phyloP scores from a whole-genome alignment of 345 rosid genomes.

The Hevea brasiliensis region DNA sequence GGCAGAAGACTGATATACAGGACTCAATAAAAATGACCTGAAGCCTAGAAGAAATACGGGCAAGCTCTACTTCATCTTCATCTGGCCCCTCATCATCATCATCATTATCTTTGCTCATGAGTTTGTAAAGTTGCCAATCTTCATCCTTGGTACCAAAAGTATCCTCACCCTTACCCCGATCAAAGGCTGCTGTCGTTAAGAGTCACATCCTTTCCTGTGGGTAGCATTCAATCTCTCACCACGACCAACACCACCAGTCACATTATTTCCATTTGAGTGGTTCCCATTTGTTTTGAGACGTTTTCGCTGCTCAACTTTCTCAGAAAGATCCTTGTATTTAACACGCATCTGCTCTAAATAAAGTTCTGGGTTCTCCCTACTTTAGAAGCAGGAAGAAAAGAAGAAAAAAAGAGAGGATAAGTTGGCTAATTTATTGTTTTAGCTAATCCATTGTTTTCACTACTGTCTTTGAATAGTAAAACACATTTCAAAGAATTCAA shows the following conservation, averaged over 20 bases:
- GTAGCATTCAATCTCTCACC: constrained; percentile 98
- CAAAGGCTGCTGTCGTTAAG: constrained; percentile 92
- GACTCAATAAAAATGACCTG: constrained; percentile 42
- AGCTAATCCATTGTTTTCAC: no score
- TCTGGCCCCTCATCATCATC: constrained; percentile 74
- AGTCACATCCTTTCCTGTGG: constrained; percentile 95
- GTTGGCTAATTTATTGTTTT: neutral
- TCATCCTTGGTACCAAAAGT: constrained; percentile 90
- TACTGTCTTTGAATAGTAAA: neutral
- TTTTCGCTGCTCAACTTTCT: constrained; percentile 82
- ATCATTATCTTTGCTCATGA: constrained; percentile 85
- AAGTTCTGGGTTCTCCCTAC: constrained; percentile 82
- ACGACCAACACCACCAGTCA: constrained; percentile 76
- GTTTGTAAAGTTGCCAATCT: constrained; percentile 96
- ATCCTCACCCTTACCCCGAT: constrained; percentile 95
- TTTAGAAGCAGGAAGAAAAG: constrained; percentile 18
- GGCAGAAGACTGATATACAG: neutral
- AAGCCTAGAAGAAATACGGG: constrained; percentile 69
- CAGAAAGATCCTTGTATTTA: constrained; percentile 74
- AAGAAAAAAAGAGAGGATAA: neutral
- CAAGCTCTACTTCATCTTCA: constrained; percentile 69
- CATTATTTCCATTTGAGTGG: constrained; percentile 63
- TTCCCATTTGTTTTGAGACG: constrained; percentile 79
- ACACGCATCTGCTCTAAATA: constrained; percentile 69
- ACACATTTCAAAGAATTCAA: neutral